A percentile compares a stretch with the other conserved stretches of the same genome.
phyloP scores from a whole-genome alignment of 257 asterid genomes.

The Rehmannia glutinosa region DNA sequence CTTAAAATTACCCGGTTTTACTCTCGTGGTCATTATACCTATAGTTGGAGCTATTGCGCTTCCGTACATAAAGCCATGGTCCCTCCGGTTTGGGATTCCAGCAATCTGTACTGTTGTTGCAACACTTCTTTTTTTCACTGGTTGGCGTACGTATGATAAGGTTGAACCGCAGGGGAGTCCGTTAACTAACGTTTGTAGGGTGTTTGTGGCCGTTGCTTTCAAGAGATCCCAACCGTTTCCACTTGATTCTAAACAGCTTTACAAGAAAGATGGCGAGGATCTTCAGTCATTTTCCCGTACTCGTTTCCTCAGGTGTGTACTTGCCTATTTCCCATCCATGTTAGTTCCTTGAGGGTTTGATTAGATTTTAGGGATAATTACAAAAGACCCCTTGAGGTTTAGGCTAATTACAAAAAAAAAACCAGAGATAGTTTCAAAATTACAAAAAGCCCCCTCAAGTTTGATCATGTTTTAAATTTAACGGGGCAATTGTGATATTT shows the following conservation, averaged over 20 bases:
- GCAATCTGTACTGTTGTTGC: constrained; percentile 43
- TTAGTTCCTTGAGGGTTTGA: not conserved
- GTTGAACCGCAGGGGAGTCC: constrained; percentile 33
- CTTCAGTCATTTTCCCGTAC: constrained; percentile 12
- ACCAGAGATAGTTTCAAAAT: no score
- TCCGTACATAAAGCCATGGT: constrained; percentile 60
- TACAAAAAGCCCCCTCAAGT: no score
- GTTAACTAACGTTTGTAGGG: constrained; percentile 33
- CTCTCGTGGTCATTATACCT: constrained; percentile 19
- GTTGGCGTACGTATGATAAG: constrained; percentile 18
- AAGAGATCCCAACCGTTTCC: constrained; percentile 29
- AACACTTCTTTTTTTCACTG: constrained; percentile 28
- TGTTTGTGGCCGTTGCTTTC: constrained; percentile 35
- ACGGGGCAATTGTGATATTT: no score
- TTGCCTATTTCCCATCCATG: not conserved
- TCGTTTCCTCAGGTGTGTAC: constrained; percentile 31
- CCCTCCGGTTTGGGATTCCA: constrained; percentile 52
- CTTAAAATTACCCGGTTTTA: not conserved
- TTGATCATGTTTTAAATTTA: no score
- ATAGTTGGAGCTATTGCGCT: constrained; percentile 47
- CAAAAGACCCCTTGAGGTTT: not conserved
- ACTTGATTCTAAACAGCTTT: not conserved
- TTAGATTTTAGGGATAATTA: not conserved
- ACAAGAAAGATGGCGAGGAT: not conserved
- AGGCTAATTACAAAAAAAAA: no score